Evolutionary conservation across 805 yeast genomes (phyloP), one percentile per base, ranked within the genome.

Genomic region (Candida pini): DNA sequence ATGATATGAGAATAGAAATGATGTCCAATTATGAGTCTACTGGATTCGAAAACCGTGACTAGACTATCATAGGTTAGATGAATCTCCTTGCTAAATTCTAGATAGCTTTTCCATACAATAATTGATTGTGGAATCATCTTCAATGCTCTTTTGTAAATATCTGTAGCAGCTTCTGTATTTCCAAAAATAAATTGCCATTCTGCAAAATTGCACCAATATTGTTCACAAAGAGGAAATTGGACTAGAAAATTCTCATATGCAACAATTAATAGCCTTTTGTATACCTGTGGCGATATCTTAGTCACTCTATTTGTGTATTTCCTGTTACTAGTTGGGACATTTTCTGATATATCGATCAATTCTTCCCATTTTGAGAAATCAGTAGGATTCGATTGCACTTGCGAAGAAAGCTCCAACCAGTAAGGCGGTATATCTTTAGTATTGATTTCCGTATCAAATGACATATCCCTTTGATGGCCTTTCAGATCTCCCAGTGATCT

Each of bases 181-280:
- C 76, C 77, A 20, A 73, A 48, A 21, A 53, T 56, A 43, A 64
- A 70, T 43, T 68, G 69, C 64, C 68, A 58, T 4, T 54, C 47
- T 0, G 81, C 80, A 49, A 59, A 75, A 25, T 68, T 61, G n/a
- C 73, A 55, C 84, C 84, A 78, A 45, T 73, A 73, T 29, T 70
- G 71, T 41, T 69, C 74, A 20, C 69, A 53, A 5, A 58, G 50
- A 0, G 85, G 84, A 44, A 56, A 77, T 30, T 64, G 62, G 1
- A 52, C 51, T 12, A 78, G 56, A 10, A 76, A 49, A 26, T 67
- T 62, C 28, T 60, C 61, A 43, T 67, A 73, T 2, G 71, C 50
- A 4, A 55, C 39, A 28, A 69, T 47, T 23, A 76, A 48, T 8
- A 63, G 38, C 15, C 58, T 49, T 6, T 65, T 41, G 28, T 62